phyloP scores from a whole-genome alignment of 306 rosid genomes.

The Corylus avellana region DNA sequence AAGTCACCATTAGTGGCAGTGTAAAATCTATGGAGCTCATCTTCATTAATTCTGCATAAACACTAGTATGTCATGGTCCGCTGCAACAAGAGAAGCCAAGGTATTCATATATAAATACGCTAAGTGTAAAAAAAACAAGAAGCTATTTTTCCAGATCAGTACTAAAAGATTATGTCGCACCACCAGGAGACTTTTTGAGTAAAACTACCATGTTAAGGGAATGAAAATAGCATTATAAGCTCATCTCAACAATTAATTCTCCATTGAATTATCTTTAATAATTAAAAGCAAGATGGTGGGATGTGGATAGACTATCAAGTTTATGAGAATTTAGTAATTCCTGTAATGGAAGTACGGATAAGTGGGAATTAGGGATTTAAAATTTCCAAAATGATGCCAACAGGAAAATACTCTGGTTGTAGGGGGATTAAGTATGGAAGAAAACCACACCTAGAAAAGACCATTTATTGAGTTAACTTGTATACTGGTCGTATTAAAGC shows the following conservation, averaged over 20 bases:
- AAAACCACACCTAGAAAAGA: neutral
- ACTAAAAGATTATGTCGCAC: conserved; percentile 20
- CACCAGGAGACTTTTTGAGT: neutral
- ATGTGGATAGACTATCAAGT: neutral
- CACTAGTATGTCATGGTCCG: conserved; percentile 51
- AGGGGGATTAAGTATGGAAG: neutral
- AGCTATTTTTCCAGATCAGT: conserved; percentile 17
- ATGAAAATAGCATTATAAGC: neutral
- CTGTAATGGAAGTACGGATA: neutral
- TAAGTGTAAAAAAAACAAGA: conserved; percentile 18
- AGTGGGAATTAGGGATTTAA: neutral
- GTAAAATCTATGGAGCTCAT: conserved; percentile 75
- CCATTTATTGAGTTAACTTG: neutral
- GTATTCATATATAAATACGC: conserved; percentile 42
- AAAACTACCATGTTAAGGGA: neutral
- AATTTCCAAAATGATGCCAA: neutral
- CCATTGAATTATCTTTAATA: neutral
- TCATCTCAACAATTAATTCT: neutral
- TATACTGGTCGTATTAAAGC: neutral
- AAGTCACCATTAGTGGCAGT: conserved; percentile 64
- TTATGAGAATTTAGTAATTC: neutral
- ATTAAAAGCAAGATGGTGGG: neutral
- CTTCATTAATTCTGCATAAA: conserved; percentile 74
- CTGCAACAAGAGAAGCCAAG: conserved; percentile 42
- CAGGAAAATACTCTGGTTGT: neutral